Evolutionary conservation across 257 asterid genomes (phyloP).

Genomic region (Catharanthus roseus): DNA sequence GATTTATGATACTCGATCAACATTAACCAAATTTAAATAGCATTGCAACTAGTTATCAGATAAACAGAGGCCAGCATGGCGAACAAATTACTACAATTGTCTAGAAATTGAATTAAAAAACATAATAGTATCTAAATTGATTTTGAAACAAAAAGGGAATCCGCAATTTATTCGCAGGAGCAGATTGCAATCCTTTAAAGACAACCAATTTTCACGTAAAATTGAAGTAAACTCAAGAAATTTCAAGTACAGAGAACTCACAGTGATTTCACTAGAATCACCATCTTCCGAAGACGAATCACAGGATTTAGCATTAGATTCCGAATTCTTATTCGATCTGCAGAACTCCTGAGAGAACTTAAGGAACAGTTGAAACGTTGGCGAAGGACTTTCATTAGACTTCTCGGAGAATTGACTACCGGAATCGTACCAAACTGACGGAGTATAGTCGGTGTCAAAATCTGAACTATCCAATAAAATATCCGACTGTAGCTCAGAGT

Average conservation of each 20-base stretch:
- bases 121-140: neutral
- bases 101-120: neutral
- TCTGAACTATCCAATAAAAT: conserved; percentile 40
- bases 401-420: conserved; percentile 90
- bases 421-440: conserved; percentile 61
- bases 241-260: conserved; percentile 32
- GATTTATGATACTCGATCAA: neutral
- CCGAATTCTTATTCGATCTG: conserved; percentile 35
- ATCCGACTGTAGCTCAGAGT: conserved; percentile 35
- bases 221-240: neutral
- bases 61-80: neutral
- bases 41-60: neutral
- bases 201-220: neutral
- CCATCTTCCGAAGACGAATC: conserved; percentile 18
- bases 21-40: neutral
- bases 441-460: conserved; percentile 49
- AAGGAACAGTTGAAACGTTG: conserved; percentile 55
- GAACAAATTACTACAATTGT: neutral
- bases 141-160: too few species aligned
- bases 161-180: neutral
- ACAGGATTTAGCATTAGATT: conserved; percentile 2
- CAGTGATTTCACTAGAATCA: conserved; percentile 37
- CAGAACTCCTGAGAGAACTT: conserved; percentile 61
- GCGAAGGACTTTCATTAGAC: conserved; percentile 56
- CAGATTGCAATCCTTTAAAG: neutral